Percentiles rank a stretch among this genome's conserved stretches.
Evolutionary conservation across 805 yeast species (phyloP).

Genomic region (Vanderwaltozyma verrucispora): DNA sequence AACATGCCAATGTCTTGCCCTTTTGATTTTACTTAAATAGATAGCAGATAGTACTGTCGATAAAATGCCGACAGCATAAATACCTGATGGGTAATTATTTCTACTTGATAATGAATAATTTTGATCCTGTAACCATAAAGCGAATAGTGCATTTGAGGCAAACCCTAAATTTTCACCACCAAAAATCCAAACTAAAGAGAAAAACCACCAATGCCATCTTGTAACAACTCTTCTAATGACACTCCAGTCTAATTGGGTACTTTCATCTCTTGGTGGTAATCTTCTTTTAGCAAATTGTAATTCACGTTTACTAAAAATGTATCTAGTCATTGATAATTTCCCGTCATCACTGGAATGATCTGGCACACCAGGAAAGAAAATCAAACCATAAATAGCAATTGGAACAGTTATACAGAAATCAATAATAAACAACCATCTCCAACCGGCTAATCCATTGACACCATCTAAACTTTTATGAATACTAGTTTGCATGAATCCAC

Average conservation of each 20-base stretch:
- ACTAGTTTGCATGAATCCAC: conserved; percentile 49
- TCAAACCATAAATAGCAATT: conserved; percentile 43
- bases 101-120: conserved; percentile 35
- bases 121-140: conserved; percentile 36
- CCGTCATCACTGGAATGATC: conserved; percentile 21
- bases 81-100: conserved; percentile 47
- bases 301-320: conserved; percentile 34
- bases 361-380: conserved; percentile 52
- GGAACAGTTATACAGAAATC: conserved; percentile 52
- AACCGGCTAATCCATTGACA: conserved; percentile 42
- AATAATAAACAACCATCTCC: conserved; percentile 62
- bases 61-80: conserved; percentile 40
- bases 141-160: conserved; percentile 37
- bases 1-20: conserved; percentile 41
- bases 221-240: conserved; percentile 37
- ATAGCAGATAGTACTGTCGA: conserved; percentile 36
- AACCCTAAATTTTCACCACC: conserved; percentile 42
- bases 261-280: conserved; percentile 32
- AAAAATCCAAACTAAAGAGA: conserved; percentile 41
- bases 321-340: conserved; percentile 19
- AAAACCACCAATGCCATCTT: conserved; percentile 49
- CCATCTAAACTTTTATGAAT: conserved; percentile 39
- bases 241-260: conserved; percentile 30
- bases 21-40: conserved; percentile 35
- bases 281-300: conserved; percentile 34